Conservation (phyloP, 768 basidiomycete species). For the Xanthoconium stramineum region DNA sequence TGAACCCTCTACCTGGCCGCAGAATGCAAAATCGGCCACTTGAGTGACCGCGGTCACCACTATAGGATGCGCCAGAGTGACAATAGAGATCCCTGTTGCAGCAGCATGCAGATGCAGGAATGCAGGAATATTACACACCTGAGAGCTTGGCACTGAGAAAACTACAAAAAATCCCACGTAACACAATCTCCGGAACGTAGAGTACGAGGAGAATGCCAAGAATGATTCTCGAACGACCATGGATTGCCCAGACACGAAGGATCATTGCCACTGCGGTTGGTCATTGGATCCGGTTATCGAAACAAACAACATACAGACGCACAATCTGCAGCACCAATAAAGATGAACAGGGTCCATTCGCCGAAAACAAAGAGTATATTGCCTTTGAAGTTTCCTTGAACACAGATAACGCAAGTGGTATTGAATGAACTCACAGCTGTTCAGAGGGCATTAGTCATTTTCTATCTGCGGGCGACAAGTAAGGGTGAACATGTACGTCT, state of each 20-base stretch:
- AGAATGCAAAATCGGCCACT: background rate
- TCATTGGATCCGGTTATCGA: background rate
- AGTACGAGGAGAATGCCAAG: conserved; percentile 9
- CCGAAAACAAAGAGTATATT: background rate
- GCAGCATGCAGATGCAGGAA: background rate
- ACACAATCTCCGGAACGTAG: conserved; percentile 2
- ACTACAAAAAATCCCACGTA: background rate
- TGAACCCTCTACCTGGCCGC: background rate
- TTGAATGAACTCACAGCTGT: conserved; percentile 8
- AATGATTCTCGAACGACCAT: conserved; percentile 5
- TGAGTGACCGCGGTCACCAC: background rate
- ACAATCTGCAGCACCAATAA: conserved; percentile 9
- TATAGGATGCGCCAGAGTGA: background rate
- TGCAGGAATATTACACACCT: background rate
- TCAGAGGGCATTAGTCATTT: background rate
- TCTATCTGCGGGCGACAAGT: background rate
- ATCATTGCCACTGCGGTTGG: conserved; percentile 13
- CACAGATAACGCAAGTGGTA: background rate
- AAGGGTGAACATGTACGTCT: conserved; percentile 7
- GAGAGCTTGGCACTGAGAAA: background rate
- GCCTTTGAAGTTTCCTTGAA: background rate
- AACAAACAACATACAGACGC: background rate
- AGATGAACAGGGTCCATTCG: background rate
- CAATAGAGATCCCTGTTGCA: background rate
- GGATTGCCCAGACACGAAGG: conserved; percentile 15